A percentile compares a stretch with the other conserved stretches of the same genome.
Evolutionary conservation across 805 yeast species (phyloP).

Genomic region (Clavispora fructus): DNA sequence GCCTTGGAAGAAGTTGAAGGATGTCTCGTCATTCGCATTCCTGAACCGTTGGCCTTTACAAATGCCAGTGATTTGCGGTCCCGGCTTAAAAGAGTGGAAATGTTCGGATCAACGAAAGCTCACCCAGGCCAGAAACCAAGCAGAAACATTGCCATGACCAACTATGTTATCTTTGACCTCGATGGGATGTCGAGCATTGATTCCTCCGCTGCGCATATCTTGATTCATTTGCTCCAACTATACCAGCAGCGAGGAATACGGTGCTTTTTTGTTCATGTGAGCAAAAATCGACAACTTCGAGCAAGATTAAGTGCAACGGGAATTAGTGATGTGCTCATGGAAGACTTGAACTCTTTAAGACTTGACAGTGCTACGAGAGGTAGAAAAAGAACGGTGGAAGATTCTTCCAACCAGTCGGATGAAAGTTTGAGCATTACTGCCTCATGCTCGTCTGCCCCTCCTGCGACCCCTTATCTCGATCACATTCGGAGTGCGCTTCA

Average conservation of each 20-base stretch:
- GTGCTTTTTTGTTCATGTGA: constrained; percentile 33
- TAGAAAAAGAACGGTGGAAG: not conserved
- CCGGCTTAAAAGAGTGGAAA: constrained; percentile 35
- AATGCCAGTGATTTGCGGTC: constrained; percentile 36
- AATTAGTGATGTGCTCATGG: constrained; percentile 19
- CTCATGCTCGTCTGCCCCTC: not conserved
- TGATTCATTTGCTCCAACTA: constrained; percentile 22
- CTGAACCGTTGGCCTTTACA: constrained; percentile 41
- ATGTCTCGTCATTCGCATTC: constrained; percentile 37
- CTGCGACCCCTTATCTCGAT: constrained; percentile 24
- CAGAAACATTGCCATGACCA: constrained; percentile 34
- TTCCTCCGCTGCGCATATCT: constrained; percentile 38
- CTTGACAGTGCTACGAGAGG: constrained; percentile 16
- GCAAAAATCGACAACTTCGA: constrained; percentile 21
- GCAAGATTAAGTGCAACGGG: constrained; percentile 27
- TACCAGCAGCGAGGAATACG: constrained; percentile 28
- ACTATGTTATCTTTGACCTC: constrained; percentile 36
- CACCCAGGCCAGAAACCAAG: constrained; percentile 38
- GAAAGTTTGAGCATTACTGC: not conserved
- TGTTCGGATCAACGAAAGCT: constrained; percentile 39
- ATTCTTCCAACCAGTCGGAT: not conserved
- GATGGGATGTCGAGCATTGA: constrained; percentile 40
- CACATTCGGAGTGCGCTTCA: constrained; percentile 37
- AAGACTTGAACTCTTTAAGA: constrained; percentile 20
- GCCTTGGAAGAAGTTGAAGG: constrained; percentile 41